phyloP scores from a whole-genome alignment of 148 eudicot species.

The Vaccinium corymbosum region DNA sequence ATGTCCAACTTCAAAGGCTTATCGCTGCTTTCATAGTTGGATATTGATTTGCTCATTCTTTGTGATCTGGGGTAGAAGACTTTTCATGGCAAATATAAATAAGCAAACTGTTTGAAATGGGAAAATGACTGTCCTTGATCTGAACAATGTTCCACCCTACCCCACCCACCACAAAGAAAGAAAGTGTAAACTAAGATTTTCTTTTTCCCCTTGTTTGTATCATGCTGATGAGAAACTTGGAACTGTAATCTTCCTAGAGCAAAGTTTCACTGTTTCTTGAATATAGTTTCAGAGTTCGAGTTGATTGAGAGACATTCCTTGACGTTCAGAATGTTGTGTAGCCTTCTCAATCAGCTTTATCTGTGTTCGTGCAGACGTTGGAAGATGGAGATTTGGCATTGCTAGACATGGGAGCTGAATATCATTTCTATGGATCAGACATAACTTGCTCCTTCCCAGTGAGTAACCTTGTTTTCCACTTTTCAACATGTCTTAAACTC shows the following conservation, averaged over 20 bases:
- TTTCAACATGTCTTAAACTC: conserved; percentile 6
- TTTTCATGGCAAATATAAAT: background rate
- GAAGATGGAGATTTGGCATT: conserved; percentile 87
- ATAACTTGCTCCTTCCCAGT: conserved; percentile 98
- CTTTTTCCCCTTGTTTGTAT: no score
- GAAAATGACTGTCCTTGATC: background rate
- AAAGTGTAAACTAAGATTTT: background rate
- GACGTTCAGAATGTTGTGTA: background rate
- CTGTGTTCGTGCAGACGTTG: conserved; percentile 46
- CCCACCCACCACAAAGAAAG: background rate
- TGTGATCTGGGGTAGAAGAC: background rate
- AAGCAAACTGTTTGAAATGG: background rate
- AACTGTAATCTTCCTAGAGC: background rate
- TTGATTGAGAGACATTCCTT: background rate
- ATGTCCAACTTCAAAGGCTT: background rate
- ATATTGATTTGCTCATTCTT: background rate
- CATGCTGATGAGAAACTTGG: conserved; percentile 11
- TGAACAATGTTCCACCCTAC: background rate
- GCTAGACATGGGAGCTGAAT: conserved; percentile 99
- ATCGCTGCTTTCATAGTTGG: conserved; percentile 3
- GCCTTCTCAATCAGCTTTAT: background rate
- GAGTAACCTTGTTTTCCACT: conserved; percentile 18
- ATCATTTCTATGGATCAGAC: conserved; percentile 94
- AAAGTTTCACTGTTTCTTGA: background rate
- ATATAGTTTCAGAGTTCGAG: background rate